phyloP scores from a whole-genome alignment of 345 rosid genomes.

The Heritiera littoralis region DNA sequence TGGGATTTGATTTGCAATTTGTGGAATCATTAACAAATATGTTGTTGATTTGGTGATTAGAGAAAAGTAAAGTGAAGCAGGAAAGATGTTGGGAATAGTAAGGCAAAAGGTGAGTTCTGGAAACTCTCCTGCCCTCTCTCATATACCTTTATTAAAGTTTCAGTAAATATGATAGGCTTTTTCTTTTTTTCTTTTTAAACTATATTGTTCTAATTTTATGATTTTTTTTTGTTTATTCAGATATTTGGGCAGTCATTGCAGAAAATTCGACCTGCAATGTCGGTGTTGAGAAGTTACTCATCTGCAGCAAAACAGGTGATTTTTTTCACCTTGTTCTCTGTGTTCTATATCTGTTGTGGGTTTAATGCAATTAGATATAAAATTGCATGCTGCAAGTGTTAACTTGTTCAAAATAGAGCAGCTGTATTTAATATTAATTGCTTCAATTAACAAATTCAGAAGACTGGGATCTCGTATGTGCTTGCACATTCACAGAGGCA shows the following conservation, averaged over 20 bases:
- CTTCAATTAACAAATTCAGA: not conserved
- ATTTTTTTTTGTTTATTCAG: conserved; percentile 23
- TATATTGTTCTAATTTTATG: not conserved
- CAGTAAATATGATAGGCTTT: not conserved
- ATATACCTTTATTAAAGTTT: not conserved
- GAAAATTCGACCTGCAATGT: conserved; percentile 40
- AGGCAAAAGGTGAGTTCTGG: conserved; percentile 42
- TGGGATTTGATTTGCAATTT: not conserved
- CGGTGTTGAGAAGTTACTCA: conserved; percentile 49
- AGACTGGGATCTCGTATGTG: not conserved
- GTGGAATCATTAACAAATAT: not conserved
- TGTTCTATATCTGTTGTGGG: not conserved
- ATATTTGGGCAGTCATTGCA: conserved; percentile 38
- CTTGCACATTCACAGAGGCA: not conserved
- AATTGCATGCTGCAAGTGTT: not conserved
- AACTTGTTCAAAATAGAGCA: not conserved
- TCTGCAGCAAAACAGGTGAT: conserved; percentile 60
- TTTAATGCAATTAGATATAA: conserved; percentile 1
- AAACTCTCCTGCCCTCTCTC: conserved; percentile 22
- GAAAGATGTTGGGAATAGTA: conserved; percentile 52
- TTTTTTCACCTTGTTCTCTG: not conserved
- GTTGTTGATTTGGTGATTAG: not conserved
- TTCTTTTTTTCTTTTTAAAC: not conserved
- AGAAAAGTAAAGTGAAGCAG: not conserved
- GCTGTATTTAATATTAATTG: conserved; percentile 1